A percentile compares a stretch with the other conserved stretches of the same genome.
These are phyloP conservation scores for Penicillium brevicompactum DNA, from an alignment of 2,329 filamentous ascomycete genomes.

Conservation along the genomic window DNA sequence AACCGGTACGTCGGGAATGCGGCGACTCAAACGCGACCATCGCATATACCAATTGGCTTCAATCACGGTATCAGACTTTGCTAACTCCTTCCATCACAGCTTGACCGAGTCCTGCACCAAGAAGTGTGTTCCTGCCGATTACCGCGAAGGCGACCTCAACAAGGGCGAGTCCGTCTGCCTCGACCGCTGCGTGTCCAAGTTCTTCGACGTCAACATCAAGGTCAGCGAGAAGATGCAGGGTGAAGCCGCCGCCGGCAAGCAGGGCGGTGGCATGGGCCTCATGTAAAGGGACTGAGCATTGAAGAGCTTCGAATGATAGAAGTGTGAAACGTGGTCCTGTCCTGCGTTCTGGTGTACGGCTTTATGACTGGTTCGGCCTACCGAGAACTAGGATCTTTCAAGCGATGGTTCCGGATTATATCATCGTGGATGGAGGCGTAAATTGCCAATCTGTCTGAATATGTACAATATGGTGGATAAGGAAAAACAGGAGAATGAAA, in stretches of 20 bases:
- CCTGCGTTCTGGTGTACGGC: slow-evolving; percentile 7
- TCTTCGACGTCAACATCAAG: slow-evolving; percentile 98
- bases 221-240: slow-evolving; percentile 95
- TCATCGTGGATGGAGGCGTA: slow-evolving; percentile 21
- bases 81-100: slow-evolving; percentile 48
- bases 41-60: not conserved
- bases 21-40: not conserved
- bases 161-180: slow-evolving; percentile 99
- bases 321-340: not conserved
- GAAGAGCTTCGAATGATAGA: not conserved
- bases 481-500: slow-evolving; percentile 21
- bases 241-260: slow-evolving; percentile 68
- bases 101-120: slow-evolving; percentile 85
- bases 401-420: slow-evolving; percentile 23
- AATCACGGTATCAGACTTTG: not conserved
- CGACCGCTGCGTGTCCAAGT: slow-evolving; percentile 95
- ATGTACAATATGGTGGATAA: slow-evolving; percentile 31
- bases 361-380: slow-evolving; percentile 13
- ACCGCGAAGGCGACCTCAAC: slow-evolving; percentile 95
- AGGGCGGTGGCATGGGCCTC: slow-evolving; percentile 58
- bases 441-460: slow-evolving; percentile 20
- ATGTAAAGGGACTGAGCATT: slow-evolving; percentile 34
- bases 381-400: slow-evolving; percentile 4
- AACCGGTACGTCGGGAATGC: slow-evolving; percentile 68
- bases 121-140: slow-evolving; percentile 90